Conservation (phyloP, 805 yeast genomes). For the Lachancea fermentati region DNA sequence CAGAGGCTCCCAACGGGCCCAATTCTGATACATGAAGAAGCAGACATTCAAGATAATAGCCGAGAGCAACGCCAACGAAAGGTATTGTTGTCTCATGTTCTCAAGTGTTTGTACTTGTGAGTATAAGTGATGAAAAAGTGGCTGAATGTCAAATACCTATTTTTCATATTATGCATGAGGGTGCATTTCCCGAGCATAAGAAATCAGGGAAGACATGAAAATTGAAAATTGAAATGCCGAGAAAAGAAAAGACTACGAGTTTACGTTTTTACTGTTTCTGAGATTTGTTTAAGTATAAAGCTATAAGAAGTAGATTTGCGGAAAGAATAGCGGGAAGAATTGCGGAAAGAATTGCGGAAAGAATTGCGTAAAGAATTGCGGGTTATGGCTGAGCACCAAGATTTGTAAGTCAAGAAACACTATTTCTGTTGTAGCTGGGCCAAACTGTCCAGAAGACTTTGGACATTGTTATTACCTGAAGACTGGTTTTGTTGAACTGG, state of each 20-base stretch:
- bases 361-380: conserved; percentile 1
- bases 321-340: conserved; percentile 1
- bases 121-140: not conserved
- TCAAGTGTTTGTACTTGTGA: not conserved
- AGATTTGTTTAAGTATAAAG: conserved; percentile 2
- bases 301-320: conserved; percentile 3
- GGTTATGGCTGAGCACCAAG: not conserved
- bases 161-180: not conserved
- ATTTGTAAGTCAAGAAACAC: conserved; percentile 1
- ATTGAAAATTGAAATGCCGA: not conserved
- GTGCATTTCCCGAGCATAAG: not conserved
- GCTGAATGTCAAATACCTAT: not conserved
- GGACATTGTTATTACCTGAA: conserved; percentile 31
- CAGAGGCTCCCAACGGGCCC: not conserved
- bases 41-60: not conserved
- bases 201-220: no score
- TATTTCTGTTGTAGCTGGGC: conserved; percentile 33
- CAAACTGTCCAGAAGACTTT: conserved; percentile 35
- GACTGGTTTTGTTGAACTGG: conserved; percentile 19
- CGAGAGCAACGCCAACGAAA: not conserved
- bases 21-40: not conserved
- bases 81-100: not conserved
- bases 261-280: not conserved
- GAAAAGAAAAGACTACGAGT: not conserved
- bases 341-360: conserved; percentile 1